Evolutionary conservation across 371 early-diverging fungal genomes (phyloP), one percentile per base, ranked within the genome.

Genomic region (Coemansia sp.): DNA sequence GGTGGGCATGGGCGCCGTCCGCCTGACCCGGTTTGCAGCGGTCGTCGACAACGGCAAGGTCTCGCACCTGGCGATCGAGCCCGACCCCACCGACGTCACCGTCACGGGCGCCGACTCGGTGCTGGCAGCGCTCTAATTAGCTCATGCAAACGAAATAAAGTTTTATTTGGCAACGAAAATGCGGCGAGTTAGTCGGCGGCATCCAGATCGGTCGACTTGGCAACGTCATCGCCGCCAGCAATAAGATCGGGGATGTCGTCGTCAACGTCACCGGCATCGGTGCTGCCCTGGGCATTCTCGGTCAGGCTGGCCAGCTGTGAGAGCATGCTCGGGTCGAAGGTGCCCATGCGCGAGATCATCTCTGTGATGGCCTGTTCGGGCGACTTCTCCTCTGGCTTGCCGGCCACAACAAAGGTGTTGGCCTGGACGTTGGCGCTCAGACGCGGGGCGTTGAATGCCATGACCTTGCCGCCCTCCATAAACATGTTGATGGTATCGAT

Each of bases 401-500:
- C 98, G 77, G 88, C 84, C 84, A 98, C 89, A 66, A 90, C 90
- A 76, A 91, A 94, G 77, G 94, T 94, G 90, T 94, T 95, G 83
- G 91, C 81, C 50, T 85, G 81, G 77, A 89, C 74, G 68, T 94
- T 87, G 69, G 94, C 92, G 75, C 78, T 77, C 55, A 77, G 92
- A 80, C 90, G 92, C 68, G 99, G 97, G 59, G 83, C 81, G 75
- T 76, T 80, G 80, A 98, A 96, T 89, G 97, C 92, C 71, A 96
- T 81, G 74, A 98, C 91, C 80, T 90, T 88, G 72, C 95, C 95
- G 74, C 95, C 92, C 61, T 88, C 88, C 83, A 86, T 89, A 88
- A 98, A 98, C 94, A 98, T 94, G 92, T 97, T 98, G 84, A 98
- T 95, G 78, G 97, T 94, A 81, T 97, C 98, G 78, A 98, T 90